phyloP scores from a whole-genome alignment of 2,329 filamentous ascomycete species.

The Myriosclerotinia duriaeana region DNA sequence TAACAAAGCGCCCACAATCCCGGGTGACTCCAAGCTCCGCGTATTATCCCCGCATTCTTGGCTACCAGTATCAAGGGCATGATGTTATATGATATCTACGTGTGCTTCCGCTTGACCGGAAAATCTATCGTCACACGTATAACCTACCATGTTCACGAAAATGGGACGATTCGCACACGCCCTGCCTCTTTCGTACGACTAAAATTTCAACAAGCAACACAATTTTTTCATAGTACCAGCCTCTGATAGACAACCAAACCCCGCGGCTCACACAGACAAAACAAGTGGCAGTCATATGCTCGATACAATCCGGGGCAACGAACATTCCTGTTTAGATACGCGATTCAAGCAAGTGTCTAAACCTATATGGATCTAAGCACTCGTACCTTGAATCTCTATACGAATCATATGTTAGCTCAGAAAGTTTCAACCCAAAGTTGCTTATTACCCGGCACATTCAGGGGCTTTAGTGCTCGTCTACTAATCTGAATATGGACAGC shows the following conservation, averaged over 20 bases:
- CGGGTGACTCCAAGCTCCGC: neutral
- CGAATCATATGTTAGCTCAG: neutral
- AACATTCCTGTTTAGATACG: neutral
- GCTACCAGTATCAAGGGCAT: neutral
- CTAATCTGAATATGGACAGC: neutral
- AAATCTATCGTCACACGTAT: neutral
- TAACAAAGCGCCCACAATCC: neutral
- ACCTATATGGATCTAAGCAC: neutral
- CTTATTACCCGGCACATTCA: neutral
- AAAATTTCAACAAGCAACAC: neutral
- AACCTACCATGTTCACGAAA: neutral
- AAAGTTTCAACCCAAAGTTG: neutral
- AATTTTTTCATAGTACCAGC: neutral
- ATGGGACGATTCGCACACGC: neutral
- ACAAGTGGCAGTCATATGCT: conserved; percentile 1
- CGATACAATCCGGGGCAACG: neutral
- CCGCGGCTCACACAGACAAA: too few relatives aligned
- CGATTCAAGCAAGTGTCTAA: neutral
- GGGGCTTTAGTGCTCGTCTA: conserved; percentile 9
- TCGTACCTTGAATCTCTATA: neutral
- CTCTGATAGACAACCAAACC: neutral
- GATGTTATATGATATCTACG: neutral
- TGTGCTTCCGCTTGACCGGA: conserved; percentile 6
- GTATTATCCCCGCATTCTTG: conserved; percentile 1
- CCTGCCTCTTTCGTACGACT: neutral